A percentile compares a stretch with the other conserved stretches of the same genome.
phyloP scores from a whole-genome alignment of 352 stramenopile genomes.

The Globisporangium nodosum region DNA sequence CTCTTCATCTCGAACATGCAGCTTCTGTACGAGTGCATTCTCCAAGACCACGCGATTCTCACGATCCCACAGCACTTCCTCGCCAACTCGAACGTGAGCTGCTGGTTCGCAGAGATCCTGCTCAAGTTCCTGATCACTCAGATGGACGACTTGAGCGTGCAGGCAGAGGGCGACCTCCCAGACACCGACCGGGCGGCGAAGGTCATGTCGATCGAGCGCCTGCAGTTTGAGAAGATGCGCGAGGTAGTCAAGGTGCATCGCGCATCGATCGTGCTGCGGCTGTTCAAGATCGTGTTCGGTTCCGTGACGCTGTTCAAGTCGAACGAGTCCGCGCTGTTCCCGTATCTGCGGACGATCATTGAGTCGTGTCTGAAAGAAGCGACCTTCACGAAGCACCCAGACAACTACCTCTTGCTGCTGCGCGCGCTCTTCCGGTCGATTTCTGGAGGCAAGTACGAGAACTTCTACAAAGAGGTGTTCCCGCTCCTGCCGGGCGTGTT shows the following conservation, averaged over 20 bases:
- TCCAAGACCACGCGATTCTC: constrained; percentile 92
- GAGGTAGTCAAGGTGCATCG: constrained; percentile 60
- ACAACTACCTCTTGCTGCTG: constrained; percentile 95
- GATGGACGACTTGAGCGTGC: constrained; percentile 89
- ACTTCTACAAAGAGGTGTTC: constrained; percentile 96
- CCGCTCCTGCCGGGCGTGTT: constrained; percentile 91
- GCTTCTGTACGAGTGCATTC: constrained; percentile 90
- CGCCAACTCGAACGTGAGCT: constrained; percentile 90
- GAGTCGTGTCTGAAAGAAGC: constrained; percentile 89
- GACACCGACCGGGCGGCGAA: constrained; percentile 76
- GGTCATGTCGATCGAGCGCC: constrained; percentile 59
- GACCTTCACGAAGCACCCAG: constrained; percentile 87
- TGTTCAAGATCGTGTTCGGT: constrained; percentile 96
- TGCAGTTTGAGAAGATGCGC: constrained; percentile 81
- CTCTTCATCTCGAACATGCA: constrained; percentile 88
- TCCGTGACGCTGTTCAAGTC: constrained; percentile 94
- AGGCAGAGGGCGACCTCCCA: constrained; percentile 67
- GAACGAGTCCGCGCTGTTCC: constrained; percentile 94
- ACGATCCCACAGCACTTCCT: constrained; percentile 95
- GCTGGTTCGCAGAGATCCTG: constrained; percentile 93
- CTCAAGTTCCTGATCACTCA: constrained; percentile 94
- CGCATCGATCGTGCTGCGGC: constrained; percentile 83
- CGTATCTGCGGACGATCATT: constrained; percentile 93
- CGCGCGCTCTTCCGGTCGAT: constrained; percentile 95
- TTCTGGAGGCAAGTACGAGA: constrained; percentile 96